Percentiles rank a stretch among this genome's conserved stretches.
Evolutionary conservation across 2,329 filamentous ascomycete genomes (phyloP).

Genomic region (Hymenoscyphus salicellus): DNA sequence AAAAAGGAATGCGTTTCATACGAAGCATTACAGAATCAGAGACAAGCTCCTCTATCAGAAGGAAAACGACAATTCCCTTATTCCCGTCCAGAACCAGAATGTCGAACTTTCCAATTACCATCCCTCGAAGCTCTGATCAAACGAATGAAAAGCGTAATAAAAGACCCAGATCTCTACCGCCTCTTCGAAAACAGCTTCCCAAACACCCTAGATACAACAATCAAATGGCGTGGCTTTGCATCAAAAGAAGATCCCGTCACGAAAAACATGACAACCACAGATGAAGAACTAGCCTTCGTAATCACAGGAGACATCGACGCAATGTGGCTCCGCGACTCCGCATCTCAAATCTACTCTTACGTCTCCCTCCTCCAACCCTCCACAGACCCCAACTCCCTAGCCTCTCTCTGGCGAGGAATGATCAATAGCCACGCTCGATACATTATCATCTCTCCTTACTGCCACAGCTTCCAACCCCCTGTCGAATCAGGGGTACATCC

Average conservation of each 20-base stretch:
- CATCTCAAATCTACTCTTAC: constrained; percentile 70
- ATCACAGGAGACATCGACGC: constrained; percentile 68
- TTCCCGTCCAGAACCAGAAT: constrained; percentile 71
- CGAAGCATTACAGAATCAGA: constrained; percentile 23
- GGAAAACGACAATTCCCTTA: constrained; percentile 74
- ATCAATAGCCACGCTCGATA: constrained; percentile 70
- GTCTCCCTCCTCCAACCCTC: constrained; percentile 59
- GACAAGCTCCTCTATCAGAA: constrained; percentile 27
- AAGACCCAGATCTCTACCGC: constrained; percentile 64
- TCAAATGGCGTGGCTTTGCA: constrained; percentile 63
- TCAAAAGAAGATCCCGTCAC: constrained; percentile 41
- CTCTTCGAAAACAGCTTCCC: no score
- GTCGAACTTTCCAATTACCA: constrained; percentile 75
- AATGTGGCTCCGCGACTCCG: constrained; percentile 87
- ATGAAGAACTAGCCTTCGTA: constrained; percentile 61
- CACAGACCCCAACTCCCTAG: constrained; percentile 54
- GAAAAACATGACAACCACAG: constrained; percentile 34
- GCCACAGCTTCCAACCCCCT: constrained; percentile 86
- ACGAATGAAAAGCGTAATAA: constrained; percentile 64
- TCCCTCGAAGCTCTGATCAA: constrained; percentile 73
- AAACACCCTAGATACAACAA: constrained; percentile 55
- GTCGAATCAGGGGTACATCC: constrained; percentile 65
- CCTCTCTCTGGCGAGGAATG: constrained; percentile 64
- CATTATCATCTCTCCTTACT: constrained; percentile 72
- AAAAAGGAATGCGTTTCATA: constrained; percentile 24